Percentiles rank a stretch among this genome's conserved stretches.
Evolutionary conservation across 83 land plant species (phyloP).

Genomic region (Picea mariana): DNA sequence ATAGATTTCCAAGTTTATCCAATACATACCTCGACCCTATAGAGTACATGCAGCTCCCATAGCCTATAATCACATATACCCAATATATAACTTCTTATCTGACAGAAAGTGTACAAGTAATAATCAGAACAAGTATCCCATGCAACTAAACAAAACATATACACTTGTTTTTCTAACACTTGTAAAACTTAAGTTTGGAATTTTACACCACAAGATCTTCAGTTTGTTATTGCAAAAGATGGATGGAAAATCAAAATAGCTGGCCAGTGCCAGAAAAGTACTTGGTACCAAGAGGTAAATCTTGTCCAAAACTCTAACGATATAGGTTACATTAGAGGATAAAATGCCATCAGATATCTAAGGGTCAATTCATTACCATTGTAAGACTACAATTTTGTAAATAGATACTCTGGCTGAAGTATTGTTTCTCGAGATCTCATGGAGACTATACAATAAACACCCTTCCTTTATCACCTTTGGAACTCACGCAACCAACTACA

Average conservation of each 20-base stretch:
- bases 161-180: neutral
- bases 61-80: neutral
- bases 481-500: too few relatives aligned
- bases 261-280: too few relatives aligned
- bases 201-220: neutral
- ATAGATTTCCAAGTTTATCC: neutral
- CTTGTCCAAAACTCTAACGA: neutral
- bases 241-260: neutral
- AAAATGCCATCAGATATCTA: neutral
- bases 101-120: neutral
- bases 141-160: neutral
- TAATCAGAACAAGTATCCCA: neutral
- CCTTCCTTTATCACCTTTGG: too few relatives aligned
- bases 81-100: neutral
- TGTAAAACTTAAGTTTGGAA: neutral
- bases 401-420: too few relatives aligned
- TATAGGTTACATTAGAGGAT: neutral
- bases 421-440: too few relatives aligned
- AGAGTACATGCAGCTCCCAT: slow-evolving; percentile 3
- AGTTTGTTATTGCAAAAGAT: neutral
- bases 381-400: too few relatives aligned
- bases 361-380: too few relatives aligned
- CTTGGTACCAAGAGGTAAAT: too few relatives aligned
- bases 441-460: too few relatives aligned
- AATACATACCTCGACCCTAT: slow-evolving; percentile 2